These are phyloP conservation scores for Globisporangium cederbergense DNA, from an alignment of 352 stramenopile genomes.

Conservation along the genomic window DNA sequence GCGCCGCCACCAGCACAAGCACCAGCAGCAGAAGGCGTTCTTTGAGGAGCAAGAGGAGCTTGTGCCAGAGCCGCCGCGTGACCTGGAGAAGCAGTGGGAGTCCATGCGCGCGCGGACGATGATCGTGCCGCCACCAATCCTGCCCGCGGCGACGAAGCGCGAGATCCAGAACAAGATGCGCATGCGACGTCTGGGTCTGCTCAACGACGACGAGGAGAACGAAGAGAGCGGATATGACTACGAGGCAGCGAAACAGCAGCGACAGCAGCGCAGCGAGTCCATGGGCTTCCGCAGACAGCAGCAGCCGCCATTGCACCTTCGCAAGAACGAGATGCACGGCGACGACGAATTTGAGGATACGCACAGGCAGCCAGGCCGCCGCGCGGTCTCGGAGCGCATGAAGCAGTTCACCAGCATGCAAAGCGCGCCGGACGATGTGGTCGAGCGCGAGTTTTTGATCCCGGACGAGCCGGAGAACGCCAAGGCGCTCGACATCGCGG, in stretches of 20 bases:
- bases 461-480: slow-evolving; percentile 67
- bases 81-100: slow-evolving; percentile 42
- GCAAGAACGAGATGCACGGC: slow-evolving; percentile 21
- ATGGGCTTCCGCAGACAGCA: slow-evolving; percentile 1
- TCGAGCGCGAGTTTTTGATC: slow-evolving; percentile 70
- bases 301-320: slow-evolving; percentile 20
- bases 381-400: slow-evolving; percentile 41
- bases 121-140: slow-evolving; percentile 29
- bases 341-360: slow-evolving; percentile 12
- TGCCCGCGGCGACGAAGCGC: slow-evolving; percentile 35
- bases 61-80: slow-evolving; percentile 1
- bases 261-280: background rate
- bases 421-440: slow-evolving; percentile 52
- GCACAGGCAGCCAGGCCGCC: slow-evolving; percentile 24
- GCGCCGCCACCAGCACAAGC: slow-evolving; percentile 3
- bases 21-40: slow-evolving; percentile 4
- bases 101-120: slow-evolving; percentile 36
- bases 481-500: slow-evolving; percentile 67
- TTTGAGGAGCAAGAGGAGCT: background rate
- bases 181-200: slow-evolving; percentile 52
- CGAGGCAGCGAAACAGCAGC: slow-evolving; percentile 12
- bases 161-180: slow-evolving; percentile 60
- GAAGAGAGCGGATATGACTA: slow-evolving; percentile 25
- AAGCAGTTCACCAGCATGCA: slow-evolving; percentile 76
- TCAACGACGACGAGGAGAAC: slow-evolving; percentile 42